These are phyloP conservation scores for Monilinia fructigena DNA, from an alignment of 2,329 filamentous ascomycete species.

Conservation along the genomic window DNA sequence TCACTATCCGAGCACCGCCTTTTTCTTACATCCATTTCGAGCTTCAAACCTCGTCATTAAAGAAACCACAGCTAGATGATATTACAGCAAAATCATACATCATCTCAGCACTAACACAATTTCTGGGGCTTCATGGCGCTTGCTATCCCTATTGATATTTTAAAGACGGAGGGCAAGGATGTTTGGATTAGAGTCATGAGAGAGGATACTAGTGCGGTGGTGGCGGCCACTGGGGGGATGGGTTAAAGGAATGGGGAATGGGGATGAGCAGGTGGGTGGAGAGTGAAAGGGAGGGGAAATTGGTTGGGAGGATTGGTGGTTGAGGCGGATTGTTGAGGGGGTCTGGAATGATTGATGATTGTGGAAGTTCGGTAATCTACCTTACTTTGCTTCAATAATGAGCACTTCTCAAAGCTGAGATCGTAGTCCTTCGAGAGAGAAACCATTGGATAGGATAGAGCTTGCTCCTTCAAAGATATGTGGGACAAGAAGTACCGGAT, in stretches of 20 bases:
- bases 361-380: background rate
- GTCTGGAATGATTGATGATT: conserved; percentile 30
- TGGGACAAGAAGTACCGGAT: background rate
- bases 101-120: conserved; percentile 62
- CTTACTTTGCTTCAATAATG: background rate
- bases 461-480: background rate
- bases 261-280: conserved; percentile 43
- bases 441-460: background rate
- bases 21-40: conserved; percentile 59
- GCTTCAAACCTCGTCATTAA: conserved; percentile 43
- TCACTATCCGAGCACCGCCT: conserved; percentile 51
- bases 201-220: conserved; percentile 58
- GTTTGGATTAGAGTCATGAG: conserved; percentile 66
- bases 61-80: conserved; percentile 50
- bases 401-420: background rate
- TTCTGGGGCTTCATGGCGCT: conserved; percentile 66
- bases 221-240: conserved; percentile 67
- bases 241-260: conserved; percentile 46
- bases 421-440: background rate
- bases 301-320: conserved; percentile 62
- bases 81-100: conserved; percentile 64
- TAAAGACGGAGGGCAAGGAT: conserved; percentile 56
- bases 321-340: conserved; percentile 34
- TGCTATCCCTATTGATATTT: conserved; percentile 67
- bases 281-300: conserved; percentile 57